Evolutionary conservation across 1,284 basidiomycete species (phyloP).

Genomic region (Fistulinella cinereoalba): DNA sequence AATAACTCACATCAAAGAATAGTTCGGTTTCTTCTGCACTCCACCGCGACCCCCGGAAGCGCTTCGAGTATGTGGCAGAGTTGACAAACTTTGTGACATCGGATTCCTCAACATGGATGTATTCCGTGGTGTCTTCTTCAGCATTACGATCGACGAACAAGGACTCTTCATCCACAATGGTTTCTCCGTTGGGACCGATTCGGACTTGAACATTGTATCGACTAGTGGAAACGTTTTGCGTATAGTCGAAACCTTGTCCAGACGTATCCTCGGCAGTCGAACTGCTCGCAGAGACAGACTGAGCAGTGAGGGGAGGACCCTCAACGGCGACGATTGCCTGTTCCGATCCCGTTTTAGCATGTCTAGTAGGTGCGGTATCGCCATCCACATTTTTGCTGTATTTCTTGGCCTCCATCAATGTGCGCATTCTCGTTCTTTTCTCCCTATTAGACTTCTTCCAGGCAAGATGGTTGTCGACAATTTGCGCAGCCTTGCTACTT

Average conservation of each 20-base stretch:
- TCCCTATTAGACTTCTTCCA: conserved; percentile 68
- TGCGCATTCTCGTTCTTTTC: conserved; percentile 57
- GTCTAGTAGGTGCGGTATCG: conserved; percentile 19
- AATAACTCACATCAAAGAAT: conserved; percentile 70
- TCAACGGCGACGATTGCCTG: conserved; percentile 5
- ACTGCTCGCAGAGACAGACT: conserved; percentile 7
- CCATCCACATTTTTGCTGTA: conserved; percentile 57
- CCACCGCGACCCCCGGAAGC: conserved; percentile 77
- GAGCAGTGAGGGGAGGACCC: conserved; percentile 3
- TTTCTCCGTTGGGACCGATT: conserved; percentile 77
- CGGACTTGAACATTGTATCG: conserved; percentile 79
- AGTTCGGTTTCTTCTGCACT: conserved; percentile 81
- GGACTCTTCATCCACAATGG: conserved; percentile 78
- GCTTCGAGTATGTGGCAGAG: conserved; percentile 77
- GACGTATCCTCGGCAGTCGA: conserved; percentile 36
- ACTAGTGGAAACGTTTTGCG: conserved; percentile 57
- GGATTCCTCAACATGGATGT: conserved; percentile 80
- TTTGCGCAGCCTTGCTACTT: conserved; percentile 67
- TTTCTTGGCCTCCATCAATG: conserved; percentile 66
- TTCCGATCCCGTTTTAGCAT: conserved; percentile 15
- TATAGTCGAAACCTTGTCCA: conserved; percentile 66
- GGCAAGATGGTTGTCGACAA: conserved; percentile 61
- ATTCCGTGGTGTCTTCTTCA: conserved; percentile 62
- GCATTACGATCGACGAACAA: conserved; percentile 68
- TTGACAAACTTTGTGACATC: conserved; percentile 83